Percentiles rank a stretch among this genome's conserved stretches.
phyloP scores from a whole-genome alignment of 2,329 filamentous ascomycete genomes.

The Penicillium sp. region DNA sequence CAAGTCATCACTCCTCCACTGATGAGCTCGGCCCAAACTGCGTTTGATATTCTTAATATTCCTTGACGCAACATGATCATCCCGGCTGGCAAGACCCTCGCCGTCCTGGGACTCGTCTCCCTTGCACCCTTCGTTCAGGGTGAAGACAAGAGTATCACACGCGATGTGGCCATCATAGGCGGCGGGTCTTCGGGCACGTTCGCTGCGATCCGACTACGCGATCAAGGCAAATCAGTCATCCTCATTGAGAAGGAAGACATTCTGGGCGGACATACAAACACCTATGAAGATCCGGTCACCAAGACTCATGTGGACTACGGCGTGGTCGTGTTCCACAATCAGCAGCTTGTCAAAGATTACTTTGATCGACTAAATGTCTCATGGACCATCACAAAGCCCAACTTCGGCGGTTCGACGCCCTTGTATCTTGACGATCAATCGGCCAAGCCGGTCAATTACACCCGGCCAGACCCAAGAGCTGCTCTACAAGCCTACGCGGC shows the following conservation, averaged over 20 bases:
- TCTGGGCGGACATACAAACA: slow-evolving; percentile 33
- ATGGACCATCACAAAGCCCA: neutral
- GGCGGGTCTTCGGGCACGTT: slow-evolving; percentile 11
- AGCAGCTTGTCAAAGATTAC: slow-evolving; percentile 26
- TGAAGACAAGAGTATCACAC: slow-evolving; percentile 10
- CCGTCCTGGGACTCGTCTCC: neutral
- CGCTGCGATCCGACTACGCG: slow-evolving; percentile 18
- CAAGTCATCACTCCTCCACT: no score
- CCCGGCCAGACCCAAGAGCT: slow-evolving; percentile 1
- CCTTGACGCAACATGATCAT: neutral
- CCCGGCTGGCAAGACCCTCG: neutral
- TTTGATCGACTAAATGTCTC: slow-evolving; percentile 26
- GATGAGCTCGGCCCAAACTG: no score
- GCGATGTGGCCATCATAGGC: slow-evolving; percentile 13
- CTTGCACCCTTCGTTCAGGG: slow-evolving; percentile 10
- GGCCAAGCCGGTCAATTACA: slow-evolving; percentile 16
- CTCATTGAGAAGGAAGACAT: slow-evolving; percentile 32
- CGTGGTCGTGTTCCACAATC: slow-evolving; percentile 27
- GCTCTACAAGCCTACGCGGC: slow-evolving; percentile 20
- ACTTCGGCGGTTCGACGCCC: slow-evolving; percentile 10
- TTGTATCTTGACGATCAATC: slow-evolving; percentile 18
- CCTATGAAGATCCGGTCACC: slow-evolving; percentile 24
- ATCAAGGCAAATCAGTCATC: slow-evolving; percentile 27
- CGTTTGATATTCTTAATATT: neutral
- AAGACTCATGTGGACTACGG: slow-evolving; percentile 28